phyloP scores from a whole-genome alignment of 2,329 filamentous ascomycete species.

The Aspergillus aculeatus region DNA sequence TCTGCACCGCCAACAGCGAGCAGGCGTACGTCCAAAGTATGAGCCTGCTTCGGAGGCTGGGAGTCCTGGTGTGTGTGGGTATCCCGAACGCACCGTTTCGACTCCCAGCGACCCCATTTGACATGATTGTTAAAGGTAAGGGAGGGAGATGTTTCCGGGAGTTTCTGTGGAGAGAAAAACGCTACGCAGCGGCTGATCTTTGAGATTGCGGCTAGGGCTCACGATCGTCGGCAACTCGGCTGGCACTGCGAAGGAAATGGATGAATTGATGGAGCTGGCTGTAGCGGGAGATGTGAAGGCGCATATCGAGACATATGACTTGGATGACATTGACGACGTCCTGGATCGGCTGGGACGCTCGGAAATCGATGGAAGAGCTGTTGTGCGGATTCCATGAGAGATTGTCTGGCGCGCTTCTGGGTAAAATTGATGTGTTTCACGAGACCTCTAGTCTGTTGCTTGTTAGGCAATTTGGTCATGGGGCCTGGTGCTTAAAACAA shows the following conservation, averaged over 20 bases:
- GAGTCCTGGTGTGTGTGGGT: constrained; percentile 50
- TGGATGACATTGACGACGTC: constrained; percentile 36
- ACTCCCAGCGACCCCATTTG: constrained; percentile 48
- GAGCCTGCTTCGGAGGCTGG: constrained; percentile 45
- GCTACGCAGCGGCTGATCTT: constrained; percentile 7
- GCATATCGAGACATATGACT: constrained; percentile 37
- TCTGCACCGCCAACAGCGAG: constrained; percentile 49
- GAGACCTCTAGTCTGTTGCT: no score
- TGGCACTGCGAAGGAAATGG: constrained; percentile 47
- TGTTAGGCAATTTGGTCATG: no score
- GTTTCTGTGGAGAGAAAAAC: neutral
- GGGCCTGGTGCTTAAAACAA: no score
- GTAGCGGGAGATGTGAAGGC: constrained; percentile 43
- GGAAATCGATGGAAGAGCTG: constrained; percentile 40
- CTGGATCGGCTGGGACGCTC: constrained; percentile 36
- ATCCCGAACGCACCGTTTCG: constrained; percentile 45
- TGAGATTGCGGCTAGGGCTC: constrained; percentile 28
- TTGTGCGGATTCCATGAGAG: constrained; percentile 34
- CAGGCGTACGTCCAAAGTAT: constrained; percentile 47
- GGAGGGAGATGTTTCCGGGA: neutral
- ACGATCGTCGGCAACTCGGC: constrained; percentile 50
- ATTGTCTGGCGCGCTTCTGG: neutral
- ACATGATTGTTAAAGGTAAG: constrained; percentile 48
- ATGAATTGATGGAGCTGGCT: constrained; percentile 46
- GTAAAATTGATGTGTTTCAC: no score